A percentile compares a stretch with the other conserved stretches of the same genome.
Evolutionary conservation across 2,329 filamentous ascomycete genomes (phyloP).

Genomic region (Amphichorda felina): DNA sequence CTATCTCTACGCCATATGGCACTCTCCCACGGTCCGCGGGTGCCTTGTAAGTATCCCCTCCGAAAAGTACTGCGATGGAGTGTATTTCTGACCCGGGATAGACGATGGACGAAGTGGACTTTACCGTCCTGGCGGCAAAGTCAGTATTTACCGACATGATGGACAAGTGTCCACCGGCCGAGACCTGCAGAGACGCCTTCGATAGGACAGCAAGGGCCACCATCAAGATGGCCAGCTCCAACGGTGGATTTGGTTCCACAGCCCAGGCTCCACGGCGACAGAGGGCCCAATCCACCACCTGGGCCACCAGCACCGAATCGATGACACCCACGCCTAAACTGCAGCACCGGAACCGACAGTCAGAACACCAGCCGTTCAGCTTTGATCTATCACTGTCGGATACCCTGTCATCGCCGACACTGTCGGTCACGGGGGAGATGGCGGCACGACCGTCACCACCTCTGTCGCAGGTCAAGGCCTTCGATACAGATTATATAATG

Average conservation of each 20-base stretch:
- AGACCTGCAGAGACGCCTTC: slow-evolving; percentile 90
- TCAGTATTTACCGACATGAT: slow-evolving; percentile 87
- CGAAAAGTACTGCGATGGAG: too few species aligned
- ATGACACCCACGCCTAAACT: slow-evolving; percentile 1
- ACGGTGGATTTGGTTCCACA: slow-evolving; percentile 59
- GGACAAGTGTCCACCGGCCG: slow-evolving; percentile 87
- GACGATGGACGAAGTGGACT: slow-evolving; percentile 94
- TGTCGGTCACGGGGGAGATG: slow-evolving; percentile 22
- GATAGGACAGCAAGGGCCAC: slow-evolving; percentile 92
- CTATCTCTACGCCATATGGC: slow-evolving; percentile 95
- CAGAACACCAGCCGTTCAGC: slow-evolving; percentile 18
- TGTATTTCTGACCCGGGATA: slow-evolving; percentile 11
- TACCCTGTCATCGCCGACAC: slow-evolving; percentile 25
- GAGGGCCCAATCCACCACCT: slow-evolving; percentile 10
- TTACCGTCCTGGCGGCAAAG: slow-evolving; percentile 84
- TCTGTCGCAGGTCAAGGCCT: slow-evolving; percentile 22
- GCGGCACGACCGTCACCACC: slow-evolving; percentile 27
- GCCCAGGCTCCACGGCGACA: slow-evolving; percentile 14
- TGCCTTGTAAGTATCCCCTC: slow-evolving; percentile 52
- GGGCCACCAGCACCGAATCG: slow-evolving; percentile 1
- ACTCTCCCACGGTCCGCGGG: slow-evolving; percentile 78
- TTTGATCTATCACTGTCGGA: slow-evolving; percentile 25
- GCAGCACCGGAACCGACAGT: slow-evolving; percentile 13
- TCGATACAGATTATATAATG: slow-evolving; percentile 19
- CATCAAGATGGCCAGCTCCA: slow-evolving; percentile 86